phyloP scores from a whole-genome alignment of 768 basidiomycete genomes.

The Suillus tomentosus region DNA sequence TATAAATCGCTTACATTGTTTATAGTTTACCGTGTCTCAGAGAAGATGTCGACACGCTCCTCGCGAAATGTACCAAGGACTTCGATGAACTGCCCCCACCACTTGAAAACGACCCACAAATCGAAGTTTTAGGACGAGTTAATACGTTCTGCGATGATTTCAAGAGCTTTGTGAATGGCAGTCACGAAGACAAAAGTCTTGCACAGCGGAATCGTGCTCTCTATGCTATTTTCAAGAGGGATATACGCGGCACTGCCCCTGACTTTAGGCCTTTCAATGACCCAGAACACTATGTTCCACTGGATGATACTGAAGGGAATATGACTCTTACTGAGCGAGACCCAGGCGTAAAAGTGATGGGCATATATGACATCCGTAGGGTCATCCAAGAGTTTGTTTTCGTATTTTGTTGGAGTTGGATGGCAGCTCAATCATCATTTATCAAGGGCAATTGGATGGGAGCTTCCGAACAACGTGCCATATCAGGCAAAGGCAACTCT shows the following conservation, averaged over 20 bases:
- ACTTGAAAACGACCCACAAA: conserved; percentile 37
- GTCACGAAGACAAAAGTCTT: conserved; percentile 25
- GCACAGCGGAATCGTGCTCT: conserved; percentile 34
- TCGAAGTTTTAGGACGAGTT: conserved; percentile 38
- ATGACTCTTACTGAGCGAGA: conserved; percentile 19
- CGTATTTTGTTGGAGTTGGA: background rate
- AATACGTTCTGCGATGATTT: conserved; percentile 36
- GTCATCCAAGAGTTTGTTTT: conserved; percentile 35
- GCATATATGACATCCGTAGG: conserved; percentile 33
- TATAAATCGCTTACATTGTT: background rate
- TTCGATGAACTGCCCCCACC: conserved; percentile 32
- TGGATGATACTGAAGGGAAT: conserved; percentile 20
- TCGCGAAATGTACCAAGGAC: conserved; percentile 29
- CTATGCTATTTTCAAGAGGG: conserved; percentile 31
- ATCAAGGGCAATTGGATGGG: conserved; percentile 36
- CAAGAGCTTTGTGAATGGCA: conserved; percentile 30
- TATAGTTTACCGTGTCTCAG: conserved; percentile 35
- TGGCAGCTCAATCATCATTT: background rate
- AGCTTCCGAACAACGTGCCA: conserved; percentile 36
- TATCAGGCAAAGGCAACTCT: conserved; percentile 33
- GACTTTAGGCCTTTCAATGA: conserved; percentile 33
- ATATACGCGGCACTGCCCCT: conserved; percentile 38
- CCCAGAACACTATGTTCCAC: background rate
- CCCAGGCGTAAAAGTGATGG: conserved; percentile 14
- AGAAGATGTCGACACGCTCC: conserved; percentile 23